Base-by-base conservation (phyloP, 1,284 basidiomycete genomes). In the Fomitopsis pinicola region DNA sequence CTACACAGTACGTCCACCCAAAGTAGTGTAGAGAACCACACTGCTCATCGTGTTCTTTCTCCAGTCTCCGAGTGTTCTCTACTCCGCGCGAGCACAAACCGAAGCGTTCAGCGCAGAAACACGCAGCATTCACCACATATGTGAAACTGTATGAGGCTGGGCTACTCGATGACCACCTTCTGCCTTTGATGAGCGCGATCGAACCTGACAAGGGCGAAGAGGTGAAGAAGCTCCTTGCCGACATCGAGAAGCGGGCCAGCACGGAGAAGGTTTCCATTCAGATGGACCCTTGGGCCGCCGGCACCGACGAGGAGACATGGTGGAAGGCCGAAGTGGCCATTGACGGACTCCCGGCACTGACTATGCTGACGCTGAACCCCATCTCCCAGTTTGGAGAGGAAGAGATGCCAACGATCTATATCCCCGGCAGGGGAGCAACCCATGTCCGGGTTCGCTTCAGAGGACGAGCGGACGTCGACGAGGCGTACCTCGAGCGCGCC, bases 41-140 rank as follows among this genome's bases (percentile, higher is more conserved):
- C 28, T 42, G 5, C 14, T 48, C 15, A 17, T 42, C 38, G 2
- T n/a, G 17, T 12, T 19, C 40, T 40, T 8, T 9, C 15, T 28
- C 10, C 50, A 72, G 71, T 9, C 76, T 83, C 38, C 83, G 88
- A 4, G 73, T 77, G 38, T 85, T 87, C 67, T 69, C 73, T 1
- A 84, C 84, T 0, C 75, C 78, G 0, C 69, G 76, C 14, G 72
- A 79, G 40, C 84, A 86, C 67, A 66, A 63, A 2, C 80, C 77
- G 15, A 90, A 88, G 66, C 78, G 79, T 15, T 84, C 82, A 1
- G 91, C 92, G 0, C 82, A 85, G 66, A 82, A 85, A 48, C 85
- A 87, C 59, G 87, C 81, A 0, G 91, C 92, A 0, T 94, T 88
- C 72, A 75, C 82, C 52, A 87, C 89, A 0, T 92, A 92, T 70